These are phyloP conservation scores for Herpetospermum pedunculosum DNA, from an alignment of 306 rosid species.

Conservation along the genomic window DNA sequence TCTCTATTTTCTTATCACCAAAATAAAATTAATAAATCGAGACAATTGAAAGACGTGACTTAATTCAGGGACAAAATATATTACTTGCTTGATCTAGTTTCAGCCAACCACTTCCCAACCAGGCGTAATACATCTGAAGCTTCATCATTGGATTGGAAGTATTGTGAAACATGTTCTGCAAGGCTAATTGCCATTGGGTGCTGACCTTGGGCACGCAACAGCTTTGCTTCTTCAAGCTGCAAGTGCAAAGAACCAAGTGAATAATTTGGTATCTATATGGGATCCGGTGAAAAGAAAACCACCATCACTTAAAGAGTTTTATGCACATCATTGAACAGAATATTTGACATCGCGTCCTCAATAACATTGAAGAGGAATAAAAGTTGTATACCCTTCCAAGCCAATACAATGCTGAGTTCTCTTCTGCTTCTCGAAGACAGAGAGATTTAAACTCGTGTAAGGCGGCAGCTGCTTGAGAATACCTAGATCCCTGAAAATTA, in stretches of 20 bases:
- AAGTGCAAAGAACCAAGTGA: slow-evolving; percentile 8
- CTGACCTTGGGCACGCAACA: slow-evolving; percentile 86
- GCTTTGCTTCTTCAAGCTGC: slow-evolving; percentile 98
- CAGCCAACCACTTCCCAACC: slow-evolving; percentile 97
- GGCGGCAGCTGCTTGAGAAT: slow-evolving; percentile 86
- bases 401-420: slow-evolving; percentile 57
- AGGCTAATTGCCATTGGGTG: slow-evolving; percentile 86
- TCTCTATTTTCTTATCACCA: not conserved
- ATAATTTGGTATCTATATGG: not conserved
- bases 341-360: not conserved
- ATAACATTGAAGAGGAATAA: not conserved
- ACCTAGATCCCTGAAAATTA: slow-evolving; percentile 63
- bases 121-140: slow-evolving; percentile 77
- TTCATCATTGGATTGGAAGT: slow-evolving; percentile 40
- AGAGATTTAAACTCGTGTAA: slow-evolving; percentile 81
- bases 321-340: not conserved
- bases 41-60: not conserved
- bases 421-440: slow-evolving; percentile 43
- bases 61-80: slow-evolving; percentile 10
- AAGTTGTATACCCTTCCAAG: slow-evolving; percentile 59
- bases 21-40: not conserved
- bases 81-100: slow-evolving; percentile 96
- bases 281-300: not conserved
- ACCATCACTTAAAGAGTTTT: not conserved
- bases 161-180: slow-evolving; percentile 54